phyloP scores from a whole-genome alignment of 345 rosid species.

The Leavenworthia alabamica region DNA sequence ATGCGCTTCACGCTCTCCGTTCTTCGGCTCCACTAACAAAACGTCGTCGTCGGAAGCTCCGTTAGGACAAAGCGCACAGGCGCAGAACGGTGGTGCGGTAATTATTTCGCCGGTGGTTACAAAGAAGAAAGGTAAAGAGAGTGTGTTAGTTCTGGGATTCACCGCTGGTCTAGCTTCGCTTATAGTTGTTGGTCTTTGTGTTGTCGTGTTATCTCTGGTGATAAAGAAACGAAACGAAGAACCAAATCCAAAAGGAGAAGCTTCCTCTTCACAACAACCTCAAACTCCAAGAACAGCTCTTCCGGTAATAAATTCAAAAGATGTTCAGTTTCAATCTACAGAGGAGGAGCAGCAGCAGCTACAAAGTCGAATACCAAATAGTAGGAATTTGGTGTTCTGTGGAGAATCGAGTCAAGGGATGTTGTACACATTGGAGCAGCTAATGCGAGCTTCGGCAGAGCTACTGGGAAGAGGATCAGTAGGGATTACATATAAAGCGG shows the following conservation, averaged over 20 bases:
- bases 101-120: constrained; percentile 42
- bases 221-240: constrained; percentile 34
- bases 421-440: constrained; percentile 73
- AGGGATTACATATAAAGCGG: constrained; percentile 85
- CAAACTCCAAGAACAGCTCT: constrained; percentile 13
- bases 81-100: constrained; percentile 39
- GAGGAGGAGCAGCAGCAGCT: constrained; percentile 30
- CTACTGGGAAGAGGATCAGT: constrained; percentile 77
- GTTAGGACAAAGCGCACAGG: constrained; percentile 54
- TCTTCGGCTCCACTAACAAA: constrained; percentile 43
- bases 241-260: constrained; percentile 25
- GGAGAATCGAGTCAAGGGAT: constrained; percentile 24
- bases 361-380: constrained; percentile 25
- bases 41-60: constrained; percentile 44
- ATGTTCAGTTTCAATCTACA: constrained; percentile 19
- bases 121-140: constrained; percentile 36
- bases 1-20: constrained; percentile 55
- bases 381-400: constrained; percentile 58
- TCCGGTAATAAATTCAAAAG: constrained; percentile 2
- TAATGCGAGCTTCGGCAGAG: constrained; percentile 94
- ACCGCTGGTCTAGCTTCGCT: constrained; percentile 42
- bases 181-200: constrained; percentile 33
- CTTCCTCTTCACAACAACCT: constrained; percentile 2
- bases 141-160: constrained; percentile 43
- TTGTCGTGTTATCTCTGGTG: constrained; percentile 38